Percentiles rank a stretch among this genome's conserved stretches.
phyloP scores from a whole-genome alignment of 306 rosid species.

The Vachellia collinsii region DNA sequence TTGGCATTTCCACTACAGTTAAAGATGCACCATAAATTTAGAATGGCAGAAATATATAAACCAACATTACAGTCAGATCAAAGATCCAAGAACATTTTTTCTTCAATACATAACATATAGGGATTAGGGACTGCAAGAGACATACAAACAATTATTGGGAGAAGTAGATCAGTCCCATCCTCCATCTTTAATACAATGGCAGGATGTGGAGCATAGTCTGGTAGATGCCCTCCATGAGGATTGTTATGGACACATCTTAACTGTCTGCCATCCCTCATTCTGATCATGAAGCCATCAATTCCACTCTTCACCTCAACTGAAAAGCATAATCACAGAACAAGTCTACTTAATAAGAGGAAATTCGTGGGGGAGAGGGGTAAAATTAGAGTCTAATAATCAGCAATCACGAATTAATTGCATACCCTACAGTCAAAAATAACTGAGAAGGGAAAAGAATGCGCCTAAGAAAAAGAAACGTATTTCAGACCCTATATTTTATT shows the following conservation, averaged over 20 bases:
- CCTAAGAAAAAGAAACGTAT: not conserved
- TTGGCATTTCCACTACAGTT: slow-evolving; percentile 96
- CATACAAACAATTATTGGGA: slow-evolving; percentile 99
- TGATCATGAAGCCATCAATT: slow-evolving; percentile 86
- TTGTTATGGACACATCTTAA: slow-evolving; percentile 90
- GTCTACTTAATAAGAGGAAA: slow-evolving; percentile 24
- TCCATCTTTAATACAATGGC: slow-evolving; percentile 98
- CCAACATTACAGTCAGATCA: slow-evolving; percentile 16
- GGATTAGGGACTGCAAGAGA: slow-evolving; percentile 23
- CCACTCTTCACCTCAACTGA: slow-evolving; percentile 99
- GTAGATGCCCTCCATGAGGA: slow-evolving; percentile 94
- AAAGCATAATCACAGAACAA: slow-evolving; percentile 42
- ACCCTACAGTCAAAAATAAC: not conserved
- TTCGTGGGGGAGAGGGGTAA: not conserved
- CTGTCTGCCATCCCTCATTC: slow-evolving; percentile 97
- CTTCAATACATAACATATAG: slow-evolving; percentile 12
- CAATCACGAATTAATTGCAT: not conserved
- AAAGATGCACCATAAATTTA: slow-evolving; percentile 42
- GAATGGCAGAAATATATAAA: slow-evolving; percentile 14
- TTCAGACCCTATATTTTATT: not conserved
- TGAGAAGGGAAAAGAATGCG: too few relatives aligned
- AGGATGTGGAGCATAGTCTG: slow-evolving; percentile 98
- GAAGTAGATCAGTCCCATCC: slow-evolving; percentile 96
- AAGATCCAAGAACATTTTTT: slow-evolving; percentile 15
- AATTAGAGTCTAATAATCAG: not conserved